These are phyloP conservation scores for Martiniozyma asiatica DNA, from an alignment of 1,139 yeast species.

Conservation along the genomic window DNA sequence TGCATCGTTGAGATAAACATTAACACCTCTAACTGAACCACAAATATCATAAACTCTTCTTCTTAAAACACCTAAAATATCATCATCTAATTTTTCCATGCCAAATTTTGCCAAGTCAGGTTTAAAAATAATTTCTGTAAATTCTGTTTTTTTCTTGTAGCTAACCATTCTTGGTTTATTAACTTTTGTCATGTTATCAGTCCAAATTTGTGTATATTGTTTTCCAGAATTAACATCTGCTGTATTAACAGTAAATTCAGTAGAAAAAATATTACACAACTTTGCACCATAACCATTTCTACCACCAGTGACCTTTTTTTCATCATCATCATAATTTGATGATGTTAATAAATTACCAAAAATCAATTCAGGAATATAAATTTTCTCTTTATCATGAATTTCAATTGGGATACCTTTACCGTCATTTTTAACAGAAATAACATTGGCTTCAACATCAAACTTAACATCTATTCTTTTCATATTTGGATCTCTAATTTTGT, in stretches of 20 bases:
- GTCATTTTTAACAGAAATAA: constrained; percentile 77
- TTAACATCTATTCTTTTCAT: constrained; percentile 80
- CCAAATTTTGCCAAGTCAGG: constrained; percentile 82
- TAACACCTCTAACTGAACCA: constrained; percentile 84
- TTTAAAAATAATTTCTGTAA: constrained; percentile 75
- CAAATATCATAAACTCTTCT: constrained; percentile 94
- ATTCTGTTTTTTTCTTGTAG: constrained; percentile 53
- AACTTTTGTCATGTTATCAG: constrained; percentile 69
- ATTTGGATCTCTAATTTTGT: constrained; percentile 84
- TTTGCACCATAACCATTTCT: constrained; percentile 98
- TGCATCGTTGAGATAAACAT: constrained; percentile 68
- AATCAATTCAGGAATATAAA: constrained; percentile 91
- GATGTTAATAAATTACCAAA: constrained; percentile 94
- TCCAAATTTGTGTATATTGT: constrained; percentile 75
- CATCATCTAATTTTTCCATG: constrained; percentile 74
- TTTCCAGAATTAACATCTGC: constrained; percentile 60
- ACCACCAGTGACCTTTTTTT: constrained; percentile 96
- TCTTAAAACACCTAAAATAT: constrained; percentile 69
- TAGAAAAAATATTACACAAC: constrained; percentile 83
- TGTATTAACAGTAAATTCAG: constrained; percentile 79
- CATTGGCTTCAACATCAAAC: constrained; percentile 63
- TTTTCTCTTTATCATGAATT: constrained; percentile 81
- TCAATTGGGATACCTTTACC: constrained; percentile 96
- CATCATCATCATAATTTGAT: constrained; percentile 89
- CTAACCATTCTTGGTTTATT: constrained; percentile 64